Percentiles rank a stretch among this genome's conserved stretches.
Evolutionary conservation across 805 yeast genomes (phyloP).

Genomic region (Saccharomycopsis sp.): DNA sequence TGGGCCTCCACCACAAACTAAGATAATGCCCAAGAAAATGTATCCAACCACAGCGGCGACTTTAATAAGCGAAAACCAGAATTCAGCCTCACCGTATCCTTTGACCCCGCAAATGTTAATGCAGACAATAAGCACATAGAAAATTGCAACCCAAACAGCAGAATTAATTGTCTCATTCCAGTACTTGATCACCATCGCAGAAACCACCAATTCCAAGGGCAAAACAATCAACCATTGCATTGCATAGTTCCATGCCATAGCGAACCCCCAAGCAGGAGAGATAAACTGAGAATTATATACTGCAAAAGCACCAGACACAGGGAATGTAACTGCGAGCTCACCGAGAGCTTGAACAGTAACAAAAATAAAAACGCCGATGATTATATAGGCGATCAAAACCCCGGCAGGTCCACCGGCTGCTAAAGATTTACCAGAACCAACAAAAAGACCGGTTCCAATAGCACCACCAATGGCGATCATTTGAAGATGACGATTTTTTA

Average conservation of each 20-base stretch:
- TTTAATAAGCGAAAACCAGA: constrained; percentile 41
- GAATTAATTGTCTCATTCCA: constrained; percentile 41
- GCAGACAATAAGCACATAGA: constrained; percentile 38
- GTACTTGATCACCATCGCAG: constrained; percentile 44
- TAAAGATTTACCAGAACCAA: constrained; percentile 59
- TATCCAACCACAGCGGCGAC: constrained; percentile 46
- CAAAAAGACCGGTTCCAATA: constrained; percentile 69
- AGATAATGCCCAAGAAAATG: constrained; percentile 44
- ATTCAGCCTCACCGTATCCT: constrained; percentile 30
- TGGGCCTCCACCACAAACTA: constrained; percentile 45
- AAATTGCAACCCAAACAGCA: constrained; percentile 45
- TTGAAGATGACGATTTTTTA: constrained; percentile 45
- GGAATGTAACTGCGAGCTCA: constrained; percentile 38
- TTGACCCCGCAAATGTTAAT: constrained; percentile 49
- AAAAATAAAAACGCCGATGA: constrained; percentile 49
- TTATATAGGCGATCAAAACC: constrained; percentile 44
- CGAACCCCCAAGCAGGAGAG: constrained; percentile 55
- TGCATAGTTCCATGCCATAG: constrained; percentile 52
- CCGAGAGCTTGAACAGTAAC: constrained; percentile 48
- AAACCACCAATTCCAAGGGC: constrained; percentile 47
- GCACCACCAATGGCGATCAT: constrained; percentile 74
- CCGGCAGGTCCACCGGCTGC: constrained; percentile 60
- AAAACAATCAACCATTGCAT: constrained; percentile 44
- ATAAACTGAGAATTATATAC: constrained; percentile 46
- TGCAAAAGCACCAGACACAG: constrained; percentile 46